Base-by-base conservation (phyloP, 1,284 basidiomycete species). In the Agaricales sp. region DNA sequence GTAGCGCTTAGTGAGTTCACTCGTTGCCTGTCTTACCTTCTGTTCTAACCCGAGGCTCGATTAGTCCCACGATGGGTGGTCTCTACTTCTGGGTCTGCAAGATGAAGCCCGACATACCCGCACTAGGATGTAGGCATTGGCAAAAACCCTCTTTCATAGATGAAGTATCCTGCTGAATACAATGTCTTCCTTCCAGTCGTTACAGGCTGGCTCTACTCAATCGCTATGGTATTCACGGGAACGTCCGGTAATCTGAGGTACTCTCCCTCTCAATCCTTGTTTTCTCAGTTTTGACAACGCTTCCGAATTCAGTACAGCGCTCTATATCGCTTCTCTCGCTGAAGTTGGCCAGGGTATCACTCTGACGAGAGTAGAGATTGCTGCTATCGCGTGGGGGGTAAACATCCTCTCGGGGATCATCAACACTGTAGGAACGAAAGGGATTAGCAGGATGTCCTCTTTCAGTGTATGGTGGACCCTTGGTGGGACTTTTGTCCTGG, bases 61-160 rank as follows among this genome's bases (percentile, higher is more conserved):
- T 4, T 26, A 77, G 73, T 52, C 74, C 75, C 0, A 76, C 77
- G 1, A 71, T 78, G 67, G 77, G 77, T 16, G 77, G 76, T 2
- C 59, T 79, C 35, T 80, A 79, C 58, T 79, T 78, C 56, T 79
- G 77, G 76, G 77, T 78, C n/a, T 78, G 74, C 63, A 75, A 71
- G 57, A 76, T 80, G 75, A 78, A 78, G 55, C 75, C 76, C 0
- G 69, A 77, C 39, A 54, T 63, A 6, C 77, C 77, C 2, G 61
- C 77, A 20, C 65, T 80, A 4, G 78, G 78, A 35, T 80, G 77
- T 77, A 55, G 62, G 74, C 63, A 3, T 1, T 43, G 26, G 6
- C n/a, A n/a, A n/a, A n/a, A n/a, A n/a, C n/a, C n/a, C n/a, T n/a
- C n/a, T n/a, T n/a, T n/a, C n/a, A n/a, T n/a, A n/a, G n/a, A n/a